Evolutionary conservation across 176 grass and related monocot species (phyloP).

Genomic region (Poa pratensis): DNA sequence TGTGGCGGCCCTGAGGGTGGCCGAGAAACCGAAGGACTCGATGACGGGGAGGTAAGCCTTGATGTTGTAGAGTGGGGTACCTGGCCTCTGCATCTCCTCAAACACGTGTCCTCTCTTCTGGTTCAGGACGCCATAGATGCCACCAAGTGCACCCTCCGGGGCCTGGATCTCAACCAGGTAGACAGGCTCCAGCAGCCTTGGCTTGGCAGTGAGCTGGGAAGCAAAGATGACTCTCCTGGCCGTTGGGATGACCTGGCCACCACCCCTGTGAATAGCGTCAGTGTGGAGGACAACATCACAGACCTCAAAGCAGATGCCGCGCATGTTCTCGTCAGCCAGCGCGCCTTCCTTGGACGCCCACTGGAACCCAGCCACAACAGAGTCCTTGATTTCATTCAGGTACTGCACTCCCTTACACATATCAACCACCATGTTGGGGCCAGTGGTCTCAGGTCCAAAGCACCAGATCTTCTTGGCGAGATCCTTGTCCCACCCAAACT

Average conservation of each 20-base stretch:
- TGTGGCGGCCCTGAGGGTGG: conserved; percentile 54
- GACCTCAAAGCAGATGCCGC: conserved; percentile 80
- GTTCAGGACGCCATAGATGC: conserved; percentile 78
- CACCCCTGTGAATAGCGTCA: conserved; percentile 89
- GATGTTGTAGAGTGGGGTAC: conserved; percentile 79
- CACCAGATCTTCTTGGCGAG: conserved; percentile 96
- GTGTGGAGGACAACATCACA: conserved; percentile 91
- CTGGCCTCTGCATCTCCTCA: conserved; percentile 70
- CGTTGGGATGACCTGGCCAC: conserved; percentile 83
- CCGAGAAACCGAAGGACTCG: conserved; percentile 60
- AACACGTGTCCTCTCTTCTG: conserved; percentile 78
- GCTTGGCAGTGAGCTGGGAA: conserved; percentile 77
- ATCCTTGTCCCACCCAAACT: conserved; percentile 91
- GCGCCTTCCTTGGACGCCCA: conserved; percentile 91
- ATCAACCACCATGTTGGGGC: conserved; percentile 86
- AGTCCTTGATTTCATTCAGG: conserved; percentile 91
- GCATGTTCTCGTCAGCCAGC: conserved; percentile 83
- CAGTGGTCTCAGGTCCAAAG: conserved; percentile 90
- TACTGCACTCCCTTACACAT: conserved; percentile 98
- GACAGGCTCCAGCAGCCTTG: conserved; percentile 80
- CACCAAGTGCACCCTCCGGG: conserved; percentile 68
- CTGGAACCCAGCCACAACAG: conserved; percentile 86
- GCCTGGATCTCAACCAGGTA: conserved; percentile 94
- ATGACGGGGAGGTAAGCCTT: conserved; percentile 80
- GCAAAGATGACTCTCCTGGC: conserved; percentile 84